phyloP scores from a whole-genome alignment of 1,284 basidiomycete genomes.

The Malassezia obtusa region DNA sequence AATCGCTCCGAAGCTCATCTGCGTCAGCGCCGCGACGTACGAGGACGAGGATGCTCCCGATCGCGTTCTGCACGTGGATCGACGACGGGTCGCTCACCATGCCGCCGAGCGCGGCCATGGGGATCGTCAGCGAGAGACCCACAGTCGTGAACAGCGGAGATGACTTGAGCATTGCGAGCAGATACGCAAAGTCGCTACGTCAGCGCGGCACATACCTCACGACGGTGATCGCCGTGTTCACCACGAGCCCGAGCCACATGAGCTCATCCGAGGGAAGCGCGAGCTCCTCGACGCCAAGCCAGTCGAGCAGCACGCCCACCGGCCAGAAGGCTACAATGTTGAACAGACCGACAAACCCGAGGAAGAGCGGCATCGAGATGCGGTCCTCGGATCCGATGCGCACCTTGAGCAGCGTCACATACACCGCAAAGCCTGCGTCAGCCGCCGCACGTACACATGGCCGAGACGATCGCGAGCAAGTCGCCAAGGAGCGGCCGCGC shows the following conservation, averaged over 20 bases:
- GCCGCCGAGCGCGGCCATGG: slow-evolving; percentile 73
- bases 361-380: slow-evolving; percentile 52
- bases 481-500: slow-evolving; percentile 36
- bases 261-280: slow-evolving; percentile 60
- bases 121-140: slow-evolving; percentile 89
- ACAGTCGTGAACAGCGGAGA: slow-evolving; percentile 77
- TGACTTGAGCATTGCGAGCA: slow-evolving; percentile 82
- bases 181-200: slow-evolving; percentile 26
- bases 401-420: slow-evolving; percentile 77
- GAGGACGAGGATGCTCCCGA: slow-evolving; percentile 33
- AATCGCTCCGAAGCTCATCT: slow-evolving; percentile 11
- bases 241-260: slow-evolving; percentile 59
- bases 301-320: slow-evolving; percentile 68
- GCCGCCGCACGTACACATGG: slow-evolving; percentile 24
- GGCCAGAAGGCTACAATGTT: slow-evolving; percentile 76
- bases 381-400: slow-evolving; percentile 51
- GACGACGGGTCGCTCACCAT: slow-evolving; percentile 54
- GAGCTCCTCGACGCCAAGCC: slow-evolving; percentile 64
- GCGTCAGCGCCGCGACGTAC: background rate
- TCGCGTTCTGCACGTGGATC: slow-evolving; percentile 23
- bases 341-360: slow-evolving; percentile 64
- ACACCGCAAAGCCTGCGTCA: slow-evolving; percentile 66
- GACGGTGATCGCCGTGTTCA: slow-evolving; percentile 63
- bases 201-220: slow-evolving; percentile 50
- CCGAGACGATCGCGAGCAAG: slow-evolving; percentile 37